Percentiles rank a stretch among this genome's conserved stretches.
phyloP scores from a whole-genome alignment of 208 protist species.

The Leishmania major region DNA sequence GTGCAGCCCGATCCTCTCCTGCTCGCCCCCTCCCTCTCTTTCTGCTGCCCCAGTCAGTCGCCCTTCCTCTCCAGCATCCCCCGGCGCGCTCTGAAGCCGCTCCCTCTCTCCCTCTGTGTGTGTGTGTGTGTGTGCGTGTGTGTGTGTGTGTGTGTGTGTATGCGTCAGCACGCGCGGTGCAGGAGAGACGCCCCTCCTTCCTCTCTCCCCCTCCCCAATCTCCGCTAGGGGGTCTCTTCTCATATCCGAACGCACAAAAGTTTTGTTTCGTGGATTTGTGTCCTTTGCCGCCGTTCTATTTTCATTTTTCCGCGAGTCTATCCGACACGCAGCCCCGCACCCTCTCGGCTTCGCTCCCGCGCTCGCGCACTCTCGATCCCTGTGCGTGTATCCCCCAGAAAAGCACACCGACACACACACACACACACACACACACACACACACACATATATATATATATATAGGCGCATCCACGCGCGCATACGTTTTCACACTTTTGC shows the following conservation, averaged over 20 bases:
- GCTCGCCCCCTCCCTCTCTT: background rate
- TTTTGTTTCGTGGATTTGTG: too few relatives aligned
- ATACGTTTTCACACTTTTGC: too few relatives aligned
- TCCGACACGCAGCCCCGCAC: too few relatives aligned
- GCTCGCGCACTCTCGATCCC: background rate
- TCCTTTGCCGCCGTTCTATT: too few relatives aligned
- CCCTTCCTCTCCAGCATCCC: background rate
- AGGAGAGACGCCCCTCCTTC: too few relatives aligned
- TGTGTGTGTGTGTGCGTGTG: background rate
- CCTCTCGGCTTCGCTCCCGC: too few relatives aligned
- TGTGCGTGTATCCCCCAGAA: background rate
- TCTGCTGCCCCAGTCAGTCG: background rate
- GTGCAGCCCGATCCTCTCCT: background rate
- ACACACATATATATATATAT: background rate
- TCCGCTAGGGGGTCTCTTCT: too few relatives aligned
- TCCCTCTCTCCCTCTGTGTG: background rate
- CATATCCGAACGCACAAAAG: too few relatives aligned
- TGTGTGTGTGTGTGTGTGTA: background rate
- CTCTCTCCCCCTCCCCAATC: too few relatives aligned
- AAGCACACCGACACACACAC: background rate
- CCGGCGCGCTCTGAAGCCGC: background rate
- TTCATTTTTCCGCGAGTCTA: too few relatives aligned
- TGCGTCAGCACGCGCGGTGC: too few relatives aligned
- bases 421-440: background rate
- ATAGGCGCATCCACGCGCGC: background rate